phyloP scores from a whole-genome alignment of 805 yeast species.

The Groenewaldozyma salmanticensis region DNA sequence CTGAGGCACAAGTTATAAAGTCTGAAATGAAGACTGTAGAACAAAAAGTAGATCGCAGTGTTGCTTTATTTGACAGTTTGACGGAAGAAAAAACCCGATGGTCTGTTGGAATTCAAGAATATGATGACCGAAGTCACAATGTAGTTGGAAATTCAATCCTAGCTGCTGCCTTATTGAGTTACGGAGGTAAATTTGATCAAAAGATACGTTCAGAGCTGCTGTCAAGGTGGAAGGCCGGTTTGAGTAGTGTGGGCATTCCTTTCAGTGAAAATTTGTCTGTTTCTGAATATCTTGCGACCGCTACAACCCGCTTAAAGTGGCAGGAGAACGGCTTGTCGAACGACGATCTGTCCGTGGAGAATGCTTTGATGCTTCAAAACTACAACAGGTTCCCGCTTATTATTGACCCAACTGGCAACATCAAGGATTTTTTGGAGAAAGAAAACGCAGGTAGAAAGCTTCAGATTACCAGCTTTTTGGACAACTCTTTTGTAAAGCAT shows the following conservation, averaged over 20 bases:
- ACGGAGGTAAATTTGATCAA: conserved; percentile 51
- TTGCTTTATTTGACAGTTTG: conserved; percentile 50
- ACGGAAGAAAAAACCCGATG: conserved; percentile 65
- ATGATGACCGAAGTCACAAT: conserved; percentile 34
- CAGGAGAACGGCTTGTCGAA: conserved; percentile 40
- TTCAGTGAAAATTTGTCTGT: conserved; percentile 26
- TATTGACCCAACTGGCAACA: conserved; percentile 59
- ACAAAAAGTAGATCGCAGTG: conserved; percentile 51
- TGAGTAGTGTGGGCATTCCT: conserved; percentile 31
- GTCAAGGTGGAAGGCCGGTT: conserved; percentile 29
- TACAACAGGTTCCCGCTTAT: conserved; percentile 42
- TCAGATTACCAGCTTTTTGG: conserved; percentile 59
- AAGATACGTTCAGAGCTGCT: conserved; percentile 32
- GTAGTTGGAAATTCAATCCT: conserved; percentile 60
- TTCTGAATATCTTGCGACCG: conserved; percentile 31
- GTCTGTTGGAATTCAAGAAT: conserved; percentile 48
- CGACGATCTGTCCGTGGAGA: conserved; percentile 56
- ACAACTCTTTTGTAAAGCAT: conserved; percentile 52
- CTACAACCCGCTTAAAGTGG: conserved; percentile 42
- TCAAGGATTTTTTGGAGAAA: conserved; percentile 34
- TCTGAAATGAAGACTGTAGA: conserved; percentile 57
- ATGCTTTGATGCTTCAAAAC: conserved; percentile 39
- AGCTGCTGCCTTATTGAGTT: conserved; percentile 50
- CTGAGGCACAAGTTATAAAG: conserved; percentile 71
- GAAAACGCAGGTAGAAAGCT: conserved; percentile 24